Base-by-base conservation (phyloP, 345 rosid genomes). In the Ceriops zippeliana region DNA sequence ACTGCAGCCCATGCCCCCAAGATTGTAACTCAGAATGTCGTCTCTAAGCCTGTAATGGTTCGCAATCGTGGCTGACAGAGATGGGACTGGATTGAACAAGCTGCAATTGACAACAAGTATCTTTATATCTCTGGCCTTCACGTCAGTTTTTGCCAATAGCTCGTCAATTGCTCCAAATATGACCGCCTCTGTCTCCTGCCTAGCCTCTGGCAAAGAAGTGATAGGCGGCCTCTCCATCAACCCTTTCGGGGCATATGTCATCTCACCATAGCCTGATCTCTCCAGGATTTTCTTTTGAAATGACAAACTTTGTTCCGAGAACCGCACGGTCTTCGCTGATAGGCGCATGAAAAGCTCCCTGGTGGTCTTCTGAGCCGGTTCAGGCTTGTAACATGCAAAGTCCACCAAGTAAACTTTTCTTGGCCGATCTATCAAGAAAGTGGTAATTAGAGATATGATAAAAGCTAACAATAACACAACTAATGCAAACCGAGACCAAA, bases 1-100 rank as follows among this genome's bases (percentile, higher is more conserved):
- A 60, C 78, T 70, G 51, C 78, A 75, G 2, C 78, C 78, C 78
- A 75, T 75, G 19, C 78, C 74, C 30, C 70, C 78, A 52, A 75
- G 70, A 64, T 52, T 75, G 35, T 75, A 70, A 57, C 67, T 75
- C 67, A 70, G 60, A 24, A 75, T 65, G n/a, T 75, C 60, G 4
- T 57, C 67, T 58, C 67, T 75, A 7, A 69, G 65, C 71, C 70
- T 70, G 54, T 75, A 75, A 1, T 20, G 67, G 58, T 75, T 70
- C 8, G 70, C 70, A 38, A 75, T 52, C 31, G 53, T 21, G 19
- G 78, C 69, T 1, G 78, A 70, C 6, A 70, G 70, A 63, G 78
- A 75, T 13, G 78, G 70, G 24, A 28, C 21, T 19, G 78, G 78
- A 65, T 75, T 75, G 51, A 75, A 75, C 70, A 75, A 7, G 52